Base-by-base conservation (phyloP, 768 basidiomycete species). In the Panus rudis region DNA sequence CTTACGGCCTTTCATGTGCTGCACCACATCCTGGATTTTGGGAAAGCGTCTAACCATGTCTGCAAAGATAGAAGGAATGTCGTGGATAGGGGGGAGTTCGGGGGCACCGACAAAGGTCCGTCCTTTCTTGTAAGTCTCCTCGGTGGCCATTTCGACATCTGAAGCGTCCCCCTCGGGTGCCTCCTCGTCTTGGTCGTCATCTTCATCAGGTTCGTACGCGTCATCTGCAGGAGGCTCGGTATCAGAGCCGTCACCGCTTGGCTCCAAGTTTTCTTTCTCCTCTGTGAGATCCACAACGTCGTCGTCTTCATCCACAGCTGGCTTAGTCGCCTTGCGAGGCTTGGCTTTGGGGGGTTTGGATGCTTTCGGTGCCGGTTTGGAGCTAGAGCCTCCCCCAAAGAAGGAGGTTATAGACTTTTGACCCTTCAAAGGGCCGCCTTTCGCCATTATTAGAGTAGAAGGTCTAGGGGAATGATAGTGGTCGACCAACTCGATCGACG, bases 1-100 rank as follows among this genome's bases (percentile, higher is more conserved):
- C 55, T 86, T 91, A 46, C 92, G 77, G 2, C 92, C 91, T 45
- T 72, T 63, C 37, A 89, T 64, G 34, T 70, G 81, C 52, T 81
- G 70, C 14, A 76, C 81, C 31, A 89, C 79, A 2, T 67, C 66
- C 55, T 78, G 75, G 49, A 90, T 78, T 42, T 78, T 67, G 11
- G 84, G 76, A 30, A 81, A 73, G 52, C 69, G 78, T 37, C 71
- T 64, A 48, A 89, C 72, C 32, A 92, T 70, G 62, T 92, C 83
- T 44, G 72, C 67, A 60, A 92, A 92, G 52, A 92, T 89, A 42
- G 74, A 71, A 20, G 80, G 74, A 37, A 80, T 71, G 47, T 81
- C 71, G 54, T 78, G 70, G 39, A 93, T 81, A 16, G 91, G 91
- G 13, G 91, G 88, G 41, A 24, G 11, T 47, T 41, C 4, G 41